Evolutionary conservation across 768 basidiomycete genomes (phyloP).

Genomic region (Cantharellus cinnabarinus): DNA sequence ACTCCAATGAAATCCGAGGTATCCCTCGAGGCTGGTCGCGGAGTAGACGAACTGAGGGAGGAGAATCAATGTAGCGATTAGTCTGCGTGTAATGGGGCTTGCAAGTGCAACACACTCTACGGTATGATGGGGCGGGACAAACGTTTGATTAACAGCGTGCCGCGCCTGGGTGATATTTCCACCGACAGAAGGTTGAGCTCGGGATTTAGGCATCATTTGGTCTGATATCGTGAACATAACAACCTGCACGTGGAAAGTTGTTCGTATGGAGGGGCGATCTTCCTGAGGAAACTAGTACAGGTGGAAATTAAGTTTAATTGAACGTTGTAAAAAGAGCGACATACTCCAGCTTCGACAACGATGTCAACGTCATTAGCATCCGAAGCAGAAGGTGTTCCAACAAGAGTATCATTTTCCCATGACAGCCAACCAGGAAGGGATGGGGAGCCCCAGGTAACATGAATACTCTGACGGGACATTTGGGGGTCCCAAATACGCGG

Average conservation of each 20-base stretch:
- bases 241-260: conserved; percentile 14
- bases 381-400: conserved; percentile 48
- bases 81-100: too few relatives aligned
- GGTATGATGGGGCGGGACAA: too few relatives aligned
- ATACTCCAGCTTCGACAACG: conserved; percentile 54
- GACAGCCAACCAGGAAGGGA: conserved; percentile 66
- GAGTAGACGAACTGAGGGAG: too few relatives aligned
- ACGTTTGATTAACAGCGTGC: conserved; percentile 15
- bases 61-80: too few relatives aligned
- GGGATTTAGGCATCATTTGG: conserved; percentile 41
- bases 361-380: conserved; percentile 61
- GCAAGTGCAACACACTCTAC: too few relatives aligned
- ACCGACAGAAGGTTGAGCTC: too few relatives aligned
- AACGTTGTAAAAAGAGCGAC: conserved; percentile 10
- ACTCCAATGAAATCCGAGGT: too few relatives aligned
- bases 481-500: conserved; percentile 97
- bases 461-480: conserved; percentile 57
- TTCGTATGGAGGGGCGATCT: conserved; percentile 17
- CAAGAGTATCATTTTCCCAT: conserved; percentile 70
- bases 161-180: too few relatives aligned
- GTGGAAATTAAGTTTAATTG: background rate
- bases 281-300: background rate
- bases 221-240: conserved; percentile 23
- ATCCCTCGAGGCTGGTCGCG: too few relatives aligned
- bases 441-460: conserved; percentile 64